Evolutionary conservation across 2,329 filamentous ascomycete species (phyloP), one percentile per base, ranked within the genome.

Genomic region (Hypomyces perniciosus): DNA sequence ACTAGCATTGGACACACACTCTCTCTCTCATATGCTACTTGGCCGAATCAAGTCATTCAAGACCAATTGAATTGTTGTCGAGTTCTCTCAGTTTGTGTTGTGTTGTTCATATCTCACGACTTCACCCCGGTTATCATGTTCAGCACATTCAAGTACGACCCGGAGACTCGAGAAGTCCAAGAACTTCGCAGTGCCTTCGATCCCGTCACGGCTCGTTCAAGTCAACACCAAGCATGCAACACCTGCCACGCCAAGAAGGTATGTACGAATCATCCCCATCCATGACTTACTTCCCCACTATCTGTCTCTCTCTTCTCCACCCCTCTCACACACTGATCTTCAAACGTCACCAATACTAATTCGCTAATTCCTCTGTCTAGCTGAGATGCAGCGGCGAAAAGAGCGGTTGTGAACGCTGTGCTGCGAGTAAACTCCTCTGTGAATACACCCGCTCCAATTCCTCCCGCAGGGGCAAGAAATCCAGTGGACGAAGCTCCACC

Each of bases 161-260:
- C 64, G 3, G 67, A 69, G 56, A 69, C 65, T 34, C 60, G 65
- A 42, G 61, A 70, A 56, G 62, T 71, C 52, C 67, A 69, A 51
- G 67, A 64, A 50, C 56, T 71, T 45, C 62, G 68, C 37, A 62
- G 61, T 13, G 64, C 65, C 31, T 67, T 65, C 48, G 67, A 71
- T 47, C 68, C 67, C 46, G 58, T 68, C 54, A 66, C 66, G 28
- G 67, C 68, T 30, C 64, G 68, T 39, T 68, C 67, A 8, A 70
- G 65, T 53, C 63, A 63, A 45, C 68, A 70, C 54, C 67, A 69
- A 53, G 68, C 68, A 2, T 71, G 68, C 56, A 64, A 68, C 43
- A 59, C 66, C 29, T 70, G 68, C 46, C 67, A 70, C 43, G 65
- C 68, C 56, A 71, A 71, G 50, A 71, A 71, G 62, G 68, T 69